phyloP scores from a whole-genome alignment of 1,139 yeast genomes.

The Debaryomyces singareniensis region DNA sequence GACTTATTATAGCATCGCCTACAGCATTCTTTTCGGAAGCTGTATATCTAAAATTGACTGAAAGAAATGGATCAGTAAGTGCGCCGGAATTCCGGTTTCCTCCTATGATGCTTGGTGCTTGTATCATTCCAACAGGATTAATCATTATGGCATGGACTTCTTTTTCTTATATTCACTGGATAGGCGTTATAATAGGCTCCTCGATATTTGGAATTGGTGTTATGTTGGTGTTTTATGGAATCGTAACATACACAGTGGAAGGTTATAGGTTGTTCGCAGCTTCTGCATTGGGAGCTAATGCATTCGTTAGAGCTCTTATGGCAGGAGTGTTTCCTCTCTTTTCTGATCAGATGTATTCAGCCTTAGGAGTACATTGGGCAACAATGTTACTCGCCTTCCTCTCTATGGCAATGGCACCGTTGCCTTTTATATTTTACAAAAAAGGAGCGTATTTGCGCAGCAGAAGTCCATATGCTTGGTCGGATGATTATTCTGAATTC shows the following conservation, averaged over 20 bases:
- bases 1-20: slow-evolving; percentile 28
- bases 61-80: slow-evolving; percentile 20
- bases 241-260: slow-evolving; percentile 33
- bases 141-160: slow-evolving; percentile 37
- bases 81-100: slow-evolving; percentile 34
- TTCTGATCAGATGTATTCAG: slow-evolving; percentile 29
- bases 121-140: slow-evolving; percentile 31
- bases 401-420: slow-evolving; percentile 26
- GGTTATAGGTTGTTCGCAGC: slow-evolving; percentile 35
- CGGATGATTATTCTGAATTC: no score
- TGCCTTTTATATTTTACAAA: slow-evolving; percentile 28
- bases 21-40: slow-evolving; percentile 12
- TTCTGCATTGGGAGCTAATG: slow-evolving; percentile 35
- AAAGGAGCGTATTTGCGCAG: slow-evolving; percentile 26
- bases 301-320: slow-evolving; percentile 30
- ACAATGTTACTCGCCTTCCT: slow-evolving; percentile 30
- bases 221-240: slow-evolving; percentile 31
- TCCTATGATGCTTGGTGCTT: slow-evolving; percentile 27
- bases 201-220: slow-evolving; percentile 30
- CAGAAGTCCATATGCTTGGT: slow-evolving; percentile 16
- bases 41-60: slow-evolving; percentile 16
- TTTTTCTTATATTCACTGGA: slow-evolving; percentile 31
- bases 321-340: slow-evolving; percentile 35
- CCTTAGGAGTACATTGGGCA: slow-evolving; percentile 35
- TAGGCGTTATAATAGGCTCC: slow-evolving; percentile 33